A percentile compares a stretch with the other conserved stretches of the same genome.
Evolutionary conservation across 2,329 filamentous ascomycete species (phyloP).

Genomic region (Lasiodiplodia gonubiensis): DNA sequence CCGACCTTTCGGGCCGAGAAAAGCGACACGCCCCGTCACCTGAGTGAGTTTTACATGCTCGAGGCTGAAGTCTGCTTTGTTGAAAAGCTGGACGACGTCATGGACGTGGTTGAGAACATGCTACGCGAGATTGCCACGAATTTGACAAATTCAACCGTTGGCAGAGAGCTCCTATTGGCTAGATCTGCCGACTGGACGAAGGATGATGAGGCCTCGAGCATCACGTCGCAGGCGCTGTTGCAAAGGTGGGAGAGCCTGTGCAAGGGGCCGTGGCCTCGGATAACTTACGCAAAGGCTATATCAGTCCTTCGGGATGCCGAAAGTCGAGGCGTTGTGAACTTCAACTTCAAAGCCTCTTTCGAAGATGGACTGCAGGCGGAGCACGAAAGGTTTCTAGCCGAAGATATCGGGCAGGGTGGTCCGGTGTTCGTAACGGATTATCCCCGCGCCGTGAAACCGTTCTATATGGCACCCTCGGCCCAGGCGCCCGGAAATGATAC

Average conservation of each 20-base stretch:
- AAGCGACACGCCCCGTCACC: conserved; percentile 89
- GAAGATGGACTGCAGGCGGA: conserved; percentile 81
- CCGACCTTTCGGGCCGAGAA: conserved; percentile 93
- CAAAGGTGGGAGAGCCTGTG: conserved; percentile 74
- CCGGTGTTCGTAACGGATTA: conserved; percentile 95
- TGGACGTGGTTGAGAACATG: conserved; percentile 81
- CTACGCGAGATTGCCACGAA: conserved; percentile 63
- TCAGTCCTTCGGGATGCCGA: conserved; percentile 67
- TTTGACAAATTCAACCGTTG: conserved; percentile 57
- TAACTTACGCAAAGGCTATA: conserved; percentile 84
- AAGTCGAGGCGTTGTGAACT: conserved; percentile 56
- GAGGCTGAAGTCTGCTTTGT: conserved; percentile 88
- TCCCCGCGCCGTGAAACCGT: conserved; percentile 86
- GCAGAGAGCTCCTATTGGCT: conserved; percentile 60
- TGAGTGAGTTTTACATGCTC: conserved; percentile 99
- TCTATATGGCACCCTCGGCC: conserved; percentile 74
- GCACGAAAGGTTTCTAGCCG: conserved; percentile 88
- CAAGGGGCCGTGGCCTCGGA: conserved; percentile 78
- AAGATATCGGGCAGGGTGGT: conserved; percentile 63
- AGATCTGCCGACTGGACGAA: conserved; percentile 48
- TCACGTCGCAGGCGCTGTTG: conserved; percentile 60
- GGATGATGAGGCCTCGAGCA: conserved; percentile 39
- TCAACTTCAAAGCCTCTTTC: conserved; percentile 74
- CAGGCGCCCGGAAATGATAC: conserved; percentile 52
- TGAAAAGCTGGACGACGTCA: conserved; percentile 71